Evolutionary conservation across 2,329 filamentous ascomycete species (phyloP).

Genomic region (Zasmidium cellare): DNA sequence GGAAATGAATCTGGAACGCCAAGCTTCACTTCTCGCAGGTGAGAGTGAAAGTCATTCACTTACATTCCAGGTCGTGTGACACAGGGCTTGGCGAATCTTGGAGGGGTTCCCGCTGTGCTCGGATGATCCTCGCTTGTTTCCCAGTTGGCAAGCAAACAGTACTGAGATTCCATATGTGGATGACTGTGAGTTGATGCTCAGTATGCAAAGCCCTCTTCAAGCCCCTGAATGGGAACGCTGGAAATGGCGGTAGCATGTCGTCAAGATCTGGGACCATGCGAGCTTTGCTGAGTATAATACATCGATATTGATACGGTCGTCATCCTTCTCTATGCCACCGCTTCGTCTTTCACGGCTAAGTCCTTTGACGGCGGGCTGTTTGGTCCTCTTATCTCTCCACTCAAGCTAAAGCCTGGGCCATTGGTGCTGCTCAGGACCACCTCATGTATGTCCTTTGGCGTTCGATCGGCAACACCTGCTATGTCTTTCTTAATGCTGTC

Average conservation of each 20-base stretch:
- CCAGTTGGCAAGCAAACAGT: too few species aligned
- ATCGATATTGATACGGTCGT: background rate
- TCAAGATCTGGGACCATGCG: too few species aligned
- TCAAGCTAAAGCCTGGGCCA: slow-evolving; percentile 83
- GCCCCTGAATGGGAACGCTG: too few species aligned
- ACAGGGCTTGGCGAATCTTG: background rate
- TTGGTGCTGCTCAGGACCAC: slow-evolving; percentile 83
- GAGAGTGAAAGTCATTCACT: background rate
- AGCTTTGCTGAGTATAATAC: too few species aligned
- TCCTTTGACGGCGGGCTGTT: slow-evolving; percentile 52
- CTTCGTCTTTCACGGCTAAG: slow-evolving; percentile 16
- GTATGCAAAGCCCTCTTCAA: too few species aligned
- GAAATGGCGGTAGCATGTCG: too few species aligned
- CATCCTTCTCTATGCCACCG: background rate
- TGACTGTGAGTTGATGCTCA: too few species aligned
- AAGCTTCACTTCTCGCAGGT: background rate
- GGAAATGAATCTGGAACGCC: background rate
- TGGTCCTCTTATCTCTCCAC: slow-evolving; percentile 69
- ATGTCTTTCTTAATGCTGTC: slow-evolving; percentile 77
- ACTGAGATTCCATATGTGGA: too few species aligned
- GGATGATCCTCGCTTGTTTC: background rate
- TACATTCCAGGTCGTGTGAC: background rate
- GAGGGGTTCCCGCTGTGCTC: background rate
- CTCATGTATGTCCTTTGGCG: slow-evolving; percentile 72
- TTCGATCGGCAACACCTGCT: slow-evolving; percentile 60